Evolutionary conservation across 441 rosid species (phyloP).

Genomic region (Mallotus japonicus): DNA sequence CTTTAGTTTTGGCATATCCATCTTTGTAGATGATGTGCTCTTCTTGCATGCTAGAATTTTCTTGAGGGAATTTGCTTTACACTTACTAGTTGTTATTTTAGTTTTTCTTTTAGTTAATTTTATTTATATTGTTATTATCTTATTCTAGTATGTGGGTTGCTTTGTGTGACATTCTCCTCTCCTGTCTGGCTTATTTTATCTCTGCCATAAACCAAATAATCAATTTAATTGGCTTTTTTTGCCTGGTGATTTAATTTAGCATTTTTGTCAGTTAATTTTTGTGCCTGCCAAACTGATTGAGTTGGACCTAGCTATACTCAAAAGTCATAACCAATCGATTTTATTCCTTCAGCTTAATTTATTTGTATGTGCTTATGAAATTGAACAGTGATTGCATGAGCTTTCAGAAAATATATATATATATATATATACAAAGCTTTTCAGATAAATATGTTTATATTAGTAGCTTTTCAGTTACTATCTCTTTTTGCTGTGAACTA

Average conservation of each 20-base stretch:
- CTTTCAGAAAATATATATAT: too few species aligned
- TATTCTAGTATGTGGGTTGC: too few species aligned
- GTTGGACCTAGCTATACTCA: not conserved
- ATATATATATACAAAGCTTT: not conserved
- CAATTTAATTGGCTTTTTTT: too few species aligned
- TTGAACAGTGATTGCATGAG: not conserved
- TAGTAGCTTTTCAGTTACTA: slow-evolving; percentile 2
- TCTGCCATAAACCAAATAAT: not conserved
- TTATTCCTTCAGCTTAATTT: not conserved
- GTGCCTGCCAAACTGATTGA: too few species aligned
- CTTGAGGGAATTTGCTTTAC: not conserved
- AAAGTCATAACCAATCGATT: slow-evolving; percentile 1
- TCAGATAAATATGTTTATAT: slow-evolving; percentile 11
- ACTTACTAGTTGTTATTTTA: too few species aligned
- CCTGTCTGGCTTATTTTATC: too few species aligned
- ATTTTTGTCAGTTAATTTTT: not conserved
- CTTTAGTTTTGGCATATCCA: not conserved
- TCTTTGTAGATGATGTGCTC: not conserved
- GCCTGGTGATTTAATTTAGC: not conserved
- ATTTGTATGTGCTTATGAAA: slow-evolving; percentile 12
- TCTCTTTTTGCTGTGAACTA: not conserved
- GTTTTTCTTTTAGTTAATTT: too few species aligned
- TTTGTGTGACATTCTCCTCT: too few species aligned
- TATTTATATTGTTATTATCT: too few species aligned
- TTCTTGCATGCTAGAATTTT: too few species aligned